Conservation (phyloP, 1,139 yeast species). For the Eremothecium coryli region DNA sequence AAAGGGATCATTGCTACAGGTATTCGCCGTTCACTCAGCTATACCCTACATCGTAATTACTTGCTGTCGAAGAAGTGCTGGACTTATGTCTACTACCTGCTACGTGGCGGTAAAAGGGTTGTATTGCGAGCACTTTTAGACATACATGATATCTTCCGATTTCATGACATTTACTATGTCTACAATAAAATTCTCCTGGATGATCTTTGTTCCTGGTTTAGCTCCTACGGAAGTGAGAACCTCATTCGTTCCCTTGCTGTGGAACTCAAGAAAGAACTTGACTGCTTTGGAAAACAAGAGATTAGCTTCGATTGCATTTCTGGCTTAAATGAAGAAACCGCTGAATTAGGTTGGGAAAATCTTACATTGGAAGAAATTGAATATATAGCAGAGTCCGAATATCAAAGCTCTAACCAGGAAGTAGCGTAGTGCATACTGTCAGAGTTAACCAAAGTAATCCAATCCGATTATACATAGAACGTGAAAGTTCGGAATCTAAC, state of each 20-base stretch:
- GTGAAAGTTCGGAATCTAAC: slow-evolving; percentile 6
- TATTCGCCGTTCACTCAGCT: slow-evolving; percentile 63
- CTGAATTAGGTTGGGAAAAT: slow-evolving; percentile 22
- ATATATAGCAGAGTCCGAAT: slow-evolving; percentile 18
- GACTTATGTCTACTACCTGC: slow-evolving; percentile 60
- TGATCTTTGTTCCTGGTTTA: slow-evolving; percentile 74
- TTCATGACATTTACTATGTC: slow-evolving; percentile 78
- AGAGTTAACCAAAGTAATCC: too few relatives aligned
- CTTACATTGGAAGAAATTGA: slow-evolving; percentile 26
- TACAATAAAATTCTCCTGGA: slow-evolving; percentile 74
- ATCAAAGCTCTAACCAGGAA: slow-evolving; percentile 2
- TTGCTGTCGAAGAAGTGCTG: slow-evolving; percentile 52
- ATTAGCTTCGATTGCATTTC: slow-evolving; percentile 22
- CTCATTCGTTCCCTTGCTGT: slow-evolving; percentile 57
- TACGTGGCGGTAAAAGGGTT: slow-evolving; percentile 61
- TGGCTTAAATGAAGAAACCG: slow-evolving; percentile 20
- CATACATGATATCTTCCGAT: slow-evolving; percentile 66
- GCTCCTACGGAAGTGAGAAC: slow-evolving; percentile 39
- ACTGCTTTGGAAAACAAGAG: slow-evolving; percentile 13
- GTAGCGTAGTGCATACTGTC: too few relatives aligned
- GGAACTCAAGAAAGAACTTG: slow-evolving; percentile 38
- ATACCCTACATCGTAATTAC: slow-evolving; percentile 71
- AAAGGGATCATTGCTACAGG: slow-evolving; percentile 50
- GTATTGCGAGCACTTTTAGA: slow-evolving; percentile 52
- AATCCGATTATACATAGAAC: neutral